A percentile compares a stretch with the other conserved stretches of the same genome.
These are phyloP conservation scores for Strobilomyces echinocephalus DNA, from an alignment of 768 basidiomycete genomes.

Conservation along the genomic window DNA sequence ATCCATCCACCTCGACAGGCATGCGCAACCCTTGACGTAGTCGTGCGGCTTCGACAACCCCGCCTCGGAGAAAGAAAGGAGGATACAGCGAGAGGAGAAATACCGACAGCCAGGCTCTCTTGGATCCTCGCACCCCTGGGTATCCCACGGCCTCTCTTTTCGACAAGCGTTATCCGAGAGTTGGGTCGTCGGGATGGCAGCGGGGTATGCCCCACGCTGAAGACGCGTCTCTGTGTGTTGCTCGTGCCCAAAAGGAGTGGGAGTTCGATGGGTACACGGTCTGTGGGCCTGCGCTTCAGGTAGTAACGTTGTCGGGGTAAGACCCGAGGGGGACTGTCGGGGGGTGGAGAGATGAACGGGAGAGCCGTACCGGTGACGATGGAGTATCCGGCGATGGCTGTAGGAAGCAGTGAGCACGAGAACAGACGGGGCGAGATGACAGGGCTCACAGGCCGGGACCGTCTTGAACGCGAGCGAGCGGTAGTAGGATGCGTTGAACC, in stretches of 20 bases:
- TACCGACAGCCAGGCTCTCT: no score
- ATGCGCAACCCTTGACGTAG: conserved; percentile 92
- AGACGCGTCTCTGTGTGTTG: conserved; percentile 54
- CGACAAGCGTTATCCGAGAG: no score
- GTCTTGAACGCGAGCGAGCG: neutral
- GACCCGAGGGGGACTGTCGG: conserved; percentile 38
- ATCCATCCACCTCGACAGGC: conserved; percentile 93
- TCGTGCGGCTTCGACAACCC: conserved; percentile 93
- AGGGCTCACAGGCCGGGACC: no score
- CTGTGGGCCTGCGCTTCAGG: no score
- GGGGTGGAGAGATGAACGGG: no score
- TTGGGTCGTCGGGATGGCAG: conserved; percentile 55
- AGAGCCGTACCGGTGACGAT: conserved; percentile 28
- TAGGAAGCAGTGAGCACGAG: neutral
- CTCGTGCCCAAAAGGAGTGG: conserved; percentile 44
- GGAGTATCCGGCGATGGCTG: conserved; percentile 37
- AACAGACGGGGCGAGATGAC: no score
- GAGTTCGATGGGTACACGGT: conserved; percentile 36
- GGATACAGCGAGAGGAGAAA: no score
- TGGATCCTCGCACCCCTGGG: no score
- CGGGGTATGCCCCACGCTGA: conserved; percentile 43
- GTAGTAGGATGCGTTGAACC: neutral
- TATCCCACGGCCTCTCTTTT: no score
- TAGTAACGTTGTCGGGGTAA: conserved; percentile 27
- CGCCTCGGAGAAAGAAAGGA: no score